Evolutionary conservation across 768 basidiomycete genomes (phyloP), one percentile per base, ranked within the genome.

Genomic region (Clitopilus passeckerianus): DNA sequence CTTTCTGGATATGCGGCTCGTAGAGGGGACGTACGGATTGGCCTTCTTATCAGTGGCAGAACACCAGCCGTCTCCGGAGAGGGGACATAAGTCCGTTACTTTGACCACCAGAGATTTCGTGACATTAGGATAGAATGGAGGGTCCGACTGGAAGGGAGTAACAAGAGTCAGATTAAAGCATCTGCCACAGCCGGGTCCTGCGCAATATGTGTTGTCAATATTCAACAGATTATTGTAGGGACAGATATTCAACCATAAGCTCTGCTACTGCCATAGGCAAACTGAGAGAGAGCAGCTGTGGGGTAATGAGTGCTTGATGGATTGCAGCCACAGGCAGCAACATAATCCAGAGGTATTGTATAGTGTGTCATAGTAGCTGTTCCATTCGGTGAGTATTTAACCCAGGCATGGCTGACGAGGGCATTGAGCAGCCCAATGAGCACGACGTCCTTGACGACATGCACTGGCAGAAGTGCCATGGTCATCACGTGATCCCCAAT

Each of bases 301-400:
- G 91, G 91, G 64, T 86, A 91, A 64, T 84, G 74, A 34, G 85
- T 86, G 61, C 85, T 87, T 52, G 77, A 75, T 8, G 80, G 79
- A 1, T 84, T 85, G 69, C 92, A 94, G 58, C 91, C 92, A 66
- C 91, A 93, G 0, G 87, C 77, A 23, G 90, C 89, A 61, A 92
- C 75, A 59, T 78, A 86, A 61, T 80, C 78, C 18, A 66, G 70
- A 50, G 80, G 79, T 6, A 81, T 61, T 75, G 82, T 73, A 68
- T 93, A 91, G 68, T 91, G 86, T n/a, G 90, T 91, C 75, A 93
- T 77, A 12, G 90, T 90, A 15, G 90, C 92, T 41, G 76, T 74
- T 34, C 91, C 90, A 54, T 75, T 68, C 9, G 77, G 44, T 16
- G 86, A 76, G 67, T 90, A 90, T 62, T 83, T 71, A 23, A 90